phyloP scores from a whole-genome alignment of 2,329 filamentous ascomycete species.

The Penicillium sp. region DNA sequence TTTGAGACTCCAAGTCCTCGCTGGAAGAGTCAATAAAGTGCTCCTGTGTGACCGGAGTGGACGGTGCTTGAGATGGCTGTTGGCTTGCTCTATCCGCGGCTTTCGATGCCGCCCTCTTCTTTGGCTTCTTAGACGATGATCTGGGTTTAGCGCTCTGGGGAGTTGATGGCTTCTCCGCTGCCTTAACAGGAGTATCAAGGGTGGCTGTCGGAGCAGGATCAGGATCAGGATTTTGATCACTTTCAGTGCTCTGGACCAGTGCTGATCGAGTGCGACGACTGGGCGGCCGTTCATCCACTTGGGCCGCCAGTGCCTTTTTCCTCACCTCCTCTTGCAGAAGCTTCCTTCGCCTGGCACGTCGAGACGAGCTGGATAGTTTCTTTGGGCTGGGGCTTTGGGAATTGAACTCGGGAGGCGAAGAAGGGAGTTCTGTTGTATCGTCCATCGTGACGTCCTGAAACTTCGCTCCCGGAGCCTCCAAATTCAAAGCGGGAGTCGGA shows the following conservation, averaged over 20 bases:
- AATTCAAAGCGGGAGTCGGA: conserved; percentile 25
- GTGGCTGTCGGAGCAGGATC: neutral
- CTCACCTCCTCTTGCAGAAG: conserved; percentile 8
- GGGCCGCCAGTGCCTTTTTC: conserved; percentile 9
- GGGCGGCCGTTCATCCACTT: conserved; percentile 15
- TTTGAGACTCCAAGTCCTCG: conserved; percentile 47
- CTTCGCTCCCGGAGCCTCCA: conserved; percentile 36
- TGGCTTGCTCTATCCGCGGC: neutral
- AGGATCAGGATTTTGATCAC: conserved; percentile 2
- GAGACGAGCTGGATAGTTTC: conserved; percentile 9
- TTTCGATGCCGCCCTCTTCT: conserved; percentile 4
- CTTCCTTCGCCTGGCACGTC: conserved; percentile 13
- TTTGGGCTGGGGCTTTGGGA: conserved; percentile 25
- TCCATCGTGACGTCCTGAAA: conserved; percentile 19
- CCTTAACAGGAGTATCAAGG: conserved; percentile 4
- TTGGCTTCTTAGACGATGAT: conserved; percentile 16
- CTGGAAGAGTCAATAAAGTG: conserved; percentile 37
- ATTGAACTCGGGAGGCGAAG: conserved; percentile 37
- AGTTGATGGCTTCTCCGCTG: conserved; percentile 1
- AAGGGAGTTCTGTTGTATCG: conserved; percentile 32
- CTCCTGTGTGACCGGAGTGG: conserved; percentile 10
- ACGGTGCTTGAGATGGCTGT: neutral
- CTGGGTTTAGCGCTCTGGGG: conserved; percentile 10
- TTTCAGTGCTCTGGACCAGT: conserved; percentile 16
- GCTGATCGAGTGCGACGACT: conserved; percentile 30